A percentile compares a stretch with the other conserved stretches of the same genome.
These are phyloP conservation scores for Agrocybe chaxingu DNA, from an alignment of 768 basidiomycete species.

Conservation along the genomic window DNA sequence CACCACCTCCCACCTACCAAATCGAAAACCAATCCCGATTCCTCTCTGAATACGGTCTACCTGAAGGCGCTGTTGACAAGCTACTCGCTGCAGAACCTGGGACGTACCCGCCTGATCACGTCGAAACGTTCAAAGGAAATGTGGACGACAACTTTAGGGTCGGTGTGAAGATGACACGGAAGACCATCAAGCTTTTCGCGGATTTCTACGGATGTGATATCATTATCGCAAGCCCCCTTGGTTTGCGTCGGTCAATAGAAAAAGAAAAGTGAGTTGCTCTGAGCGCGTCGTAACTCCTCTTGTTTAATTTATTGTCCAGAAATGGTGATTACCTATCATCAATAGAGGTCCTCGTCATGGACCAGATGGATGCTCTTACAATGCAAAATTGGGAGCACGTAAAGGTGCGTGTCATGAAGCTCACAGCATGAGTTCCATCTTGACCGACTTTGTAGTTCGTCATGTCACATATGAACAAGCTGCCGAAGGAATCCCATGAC, in stretches of 20 bases:
- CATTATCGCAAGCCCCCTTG: conserved; percentile 91
- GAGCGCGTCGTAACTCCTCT: not conserved
- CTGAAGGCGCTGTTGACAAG: conserved; percentile 77
- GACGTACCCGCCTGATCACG: conserved; percentile 83
- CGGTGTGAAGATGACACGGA: conserved; percentile 89
- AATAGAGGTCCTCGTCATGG: conserved; percentile 86
- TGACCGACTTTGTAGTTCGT: conserved; percentile 56
- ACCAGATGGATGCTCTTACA: conserved; percentile 86
- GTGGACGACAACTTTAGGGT: conserved; percentile 93
- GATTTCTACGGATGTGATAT: conserved; percentile 91
- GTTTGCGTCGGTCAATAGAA: conserved; percentile 86
- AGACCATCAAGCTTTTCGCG: conserved; percentile 87
- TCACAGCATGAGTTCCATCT: not conserved
- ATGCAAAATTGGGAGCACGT: conserved; percentile 99
- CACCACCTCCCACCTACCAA: conserved; percentile 69
- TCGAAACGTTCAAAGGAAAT: conserved; percentile 95
- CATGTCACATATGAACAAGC: conserved; percentile 77
- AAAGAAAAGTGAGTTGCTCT: conserved; percentile 74
- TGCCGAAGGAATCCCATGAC: conserved; percentile 92
- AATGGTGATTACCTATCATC: conserved; percentile 90
- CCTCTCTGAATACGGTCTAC: conserved; percentile 76
- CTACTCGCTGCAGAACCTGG: conserved; percentile 69
- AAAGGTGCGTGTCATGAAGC: conserved; percentile 51
- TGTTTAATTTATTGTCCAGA: conserved; percentile 31
- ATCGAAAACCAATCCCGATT: conserved; percentile 89